phyloP scores from a whole-genome alignment of 2,329 filamentous ascomycete species.

The Trichoderma arundinaceum region DNA sequence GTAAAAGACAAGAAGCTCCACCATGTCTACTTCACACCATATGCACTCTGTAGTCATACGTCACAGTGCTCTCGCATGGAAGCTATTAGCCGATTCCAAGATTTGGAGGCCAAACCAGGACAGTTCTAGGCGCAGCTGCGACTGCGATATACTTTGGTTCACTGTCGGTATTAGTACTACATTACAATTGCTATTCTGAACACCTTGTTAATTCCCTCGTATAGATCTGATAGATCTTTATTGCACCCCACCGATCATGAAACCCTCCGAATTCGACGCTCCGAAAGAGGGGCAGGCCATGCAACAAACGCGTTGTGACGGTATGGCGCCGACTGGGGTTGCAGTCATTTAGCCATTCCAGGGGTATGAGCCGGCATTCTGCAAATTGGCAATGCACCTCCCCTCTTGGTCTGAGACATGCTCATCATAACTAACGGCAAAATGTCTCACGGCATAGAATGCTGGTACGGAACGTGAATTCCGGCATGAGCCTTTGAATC shows the following conservation, averaged over 20 bases:
- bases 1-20: constrained; percentile 22
- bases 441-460: constrained; percentile 21
- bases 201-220: neutral
- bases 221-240: constrained; percentile 26
- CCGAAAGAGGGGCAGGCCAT: neutral
- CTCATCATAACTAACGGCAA: constrained; percentile 24
- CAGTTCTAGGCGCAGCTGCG: too few relatives aligned
- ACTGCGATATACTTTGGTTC: neutral
- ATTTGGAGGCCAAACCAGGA: neutral
- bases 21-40: constrained; percentile 11
- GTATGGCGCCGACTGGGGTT: constrained; percentile 23
- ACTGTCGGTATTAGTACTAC: neutral
- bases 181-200: neutral
- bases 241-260: neutral
- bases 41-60: neutral
- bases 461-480: constrained; percentile 9
- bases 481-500: constrained; percentile 2
- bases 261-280: neutral
- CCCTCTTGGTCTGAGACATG: constrained; percentile 22
- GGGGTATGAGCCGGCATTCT: constrained; percentile 23
- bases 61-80: neutral
- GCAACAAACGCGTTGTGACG: neutral
- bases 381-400: constrained; percentile 25
- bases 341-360: constrained; percentile 28
- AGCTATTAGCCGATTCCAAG: neutral